Evolutionary conservation across 108 stramenopile species (phyloP), one percentile per base, ranked within the genome.

Genomic region (Phaeodactylum tricornutum): DNA sequence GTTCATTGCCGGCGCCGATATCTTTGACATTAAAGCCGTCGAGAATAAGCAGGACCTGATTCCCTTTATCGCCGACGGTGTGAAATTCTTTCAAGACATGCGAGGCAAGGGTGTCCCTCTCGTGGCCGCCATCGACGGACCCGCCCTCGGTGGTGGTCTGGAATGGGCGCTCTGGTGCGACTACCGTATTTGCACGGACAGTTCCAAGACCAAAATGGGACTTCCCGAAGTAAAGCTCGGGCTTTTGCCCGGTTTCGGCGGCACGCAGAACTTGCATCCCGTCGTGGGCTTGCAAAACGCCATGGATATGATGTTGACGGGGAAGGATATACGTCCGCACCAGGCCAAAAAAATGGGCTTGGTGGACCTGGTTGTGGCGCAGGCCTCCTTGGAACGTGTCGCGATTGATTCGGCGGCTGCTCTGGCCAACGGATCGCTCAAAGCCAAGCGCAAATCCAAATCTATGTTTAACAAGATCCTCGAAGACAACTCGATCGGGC

Each of bases 1-100:
- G 67, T 99, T 96, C 67, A 97, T 99, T 64, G 98, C 96, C 23
- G 98, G 98, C 17, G 98, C 98, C 3, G 98, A 99, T 62, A 99
- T 99, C 67, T 79, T 77, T 56, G 85, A 89, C 53, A 74, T 95
- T 29, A 68, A 92, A 64, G 39, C 69, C 24, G 59, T 90, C 17
- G 71, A 89, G 51, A 75, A 96, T 64, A 95, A 96, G 53, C 57
- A 72, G 50, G 59, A 68, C 29, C 39, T 90, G 8, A 62, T 87
- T 26, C 81, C 78, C 12, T 43, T 89, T n/a, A 91, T 92, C 59
- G 82, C 79, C 59, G 77, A 78, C 53, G 73, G 84, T 34, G 45
- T 85, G 46, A 55, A 79, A 8, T 84, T 92, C 43, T 88, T 94
- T 64, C 83, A 84, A 53, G 50, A 54, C 28, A 77, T 88, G 72